Evolutionary conservation across 1,139 yeast genomes (phyloP), one percentile per base, ranked within the genome.

Genomic region (Yarrowia galli): DNA sequence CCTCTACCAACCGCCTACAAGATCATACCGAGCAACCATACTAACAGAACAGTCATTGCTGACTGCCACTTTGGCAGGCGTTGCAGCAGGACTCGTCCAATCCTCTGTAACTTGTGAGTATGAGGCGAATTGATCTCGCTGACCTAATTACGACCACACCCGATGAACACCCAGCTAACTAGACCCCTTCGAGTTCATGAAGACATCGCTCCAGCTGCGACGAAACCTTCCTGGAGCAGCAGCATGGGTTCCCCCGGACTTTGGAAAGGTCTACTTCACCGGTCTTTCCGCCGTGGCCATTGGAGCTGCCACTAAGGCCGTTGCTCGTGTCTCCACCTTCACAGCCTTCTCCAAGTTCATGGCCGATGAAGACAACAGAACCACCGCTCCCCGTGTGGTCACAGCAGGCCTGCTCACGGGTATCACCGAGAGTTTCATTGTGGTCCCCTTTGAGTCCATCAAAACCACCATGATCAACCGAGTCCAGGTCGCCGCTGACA

Each of bases 361-460:
- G 93, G 84, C 89, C 63, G 76, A 79, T 71, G 69, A 65, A 23
- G 49, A 54, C 65, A 36, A 64, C 60, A 12, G 72, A 56, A 73
- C 73, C n/a, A 70, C 77, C 23, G 80, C 80, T 12, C 80, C 81
- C 5, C 78, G 75, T 68, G 75, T 78, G 6, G 79, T 78, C 16
- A 87, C 91, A 69, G 98, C 98, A 2, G 98, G 97, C 8, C 84
- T 89, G 66, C 85, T 92, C 81, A 90, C 97, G 13, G 98, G 96
- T 36, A 67, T 69, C 67, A 67, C 71, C 67, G 99, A 95, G 77
- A 88, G 96, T 7, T 73, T 92, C 54, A 85, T 92, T 82, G 85
- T 95, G 38, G 90, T 95, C 32, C 99, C 99, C 0, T 93, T 95
- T 78, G 99, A 95, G 74, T 91, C 78, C 70, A 83, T 92, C 72